Evolutionary conservation across 768 basidiomycete species (phyloP).

Genomic region (Suillus ampliporus): DNA sequence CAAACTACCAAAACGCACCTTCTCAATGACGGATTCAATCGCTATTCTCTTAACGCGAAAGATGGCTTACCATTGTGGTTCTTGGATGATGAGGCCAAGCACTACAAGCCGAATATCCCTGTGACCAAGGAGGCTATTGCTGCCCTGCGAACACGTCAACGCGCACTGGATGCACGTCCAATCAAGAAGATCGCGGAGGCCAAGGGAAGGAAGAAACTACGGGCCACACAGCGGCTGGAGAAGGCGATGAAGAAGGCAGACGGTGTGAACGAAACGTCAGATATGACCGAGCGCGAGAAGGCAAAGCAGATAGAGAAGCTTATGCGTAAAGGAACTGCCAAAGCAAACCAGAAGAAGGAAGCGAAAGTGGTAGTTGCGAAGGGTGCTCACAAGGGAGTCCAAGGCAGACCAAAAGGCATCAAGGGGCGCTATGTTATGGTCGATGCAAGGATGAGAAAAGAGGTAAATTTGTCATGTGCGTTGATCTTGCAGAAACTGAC

Average conservation of each 20-base stretch:
- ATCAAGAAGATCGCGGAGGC: slow-evolving; percentile 99
- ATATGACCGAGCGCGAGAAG: slow-evolving; percentile 95
- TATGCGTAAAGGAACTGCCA: slow-evolving; percentile 80
- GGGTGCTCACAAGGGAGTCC: slow-evolving; percentile 85
- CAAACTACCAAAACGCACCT: slow-evolving; percentile 87
- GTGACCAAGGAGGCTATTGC: slow-evolving; percentile 94
- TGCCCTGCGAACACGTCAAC: slow-evolving; percentile 85
- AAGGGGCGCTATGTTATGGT: slow-evolving; percentile 97
- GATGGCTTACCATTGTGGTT: slow-evolving; percentile 96
- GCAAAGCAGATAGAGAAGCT: slow-evolving; percentile 92
- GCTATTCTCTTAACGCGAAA: slow-evolving; percentile 89
- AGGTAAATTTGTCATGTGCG: slow-evolving; percentile 48
- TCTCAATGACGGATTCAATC: slow-evolving; percentile 95
- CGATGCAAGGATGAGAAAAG: slow-evolving; percentile 92
- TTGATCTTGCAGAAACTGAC: slow-evolving; percentile 13
- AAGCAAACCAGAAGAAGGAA: slow-evolving; percentile 70
- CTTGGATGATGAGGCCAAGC: slow-evolving; percentile 92
- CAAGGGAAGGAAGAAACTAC: slow-evolving; percentile 95
- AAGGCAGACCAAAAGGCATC: slow-evolving; percentile 93
- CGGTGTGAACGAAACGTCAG: slow-evolving; percentile 84
- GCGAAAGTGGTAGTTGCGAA: slow-evolving; percentile 92
- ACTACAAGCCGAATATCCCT: slow-evolving; percentile 95
- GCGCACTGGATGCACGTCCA: slow-evolving; percentile 93
- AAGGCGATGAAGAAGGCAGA: slow-evolving; percentile 97
- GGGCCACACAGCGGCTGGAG: slow-evolving; percentile 82